Evolutionary conservation across 345 rosid species (phyloP), one percentile per base, ranked within the genome.

Genomic region (Eucalyptus pumila): DNA sequence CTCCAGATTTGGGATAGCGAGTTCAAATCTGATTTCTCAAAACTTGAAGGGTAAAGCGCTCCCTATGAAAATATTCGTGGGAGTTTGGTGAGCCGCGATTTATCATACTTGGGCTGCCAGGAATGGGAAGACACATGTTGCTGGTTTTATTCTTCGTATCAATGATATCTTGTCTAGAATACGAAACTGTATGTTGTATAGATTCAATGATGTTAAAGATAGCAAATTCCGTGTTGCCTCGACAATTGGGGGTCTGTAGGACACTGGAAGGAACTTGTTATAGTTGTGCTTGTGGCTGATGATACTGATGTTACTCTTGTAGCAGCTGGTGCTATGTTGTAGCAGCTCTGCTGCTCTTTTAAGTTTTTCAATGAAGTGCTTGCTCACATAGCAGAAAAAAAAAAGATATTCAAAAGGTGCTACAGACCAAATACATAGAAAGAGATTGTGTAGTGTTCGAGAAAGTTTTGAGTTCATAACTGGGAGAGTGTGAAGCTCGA

Each of bases 401-500:
- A 3, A 23, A 4, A 13, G 76, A 65, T 14, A 65, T 30, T 14
- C 34, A 65, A 7, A n/a, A 65, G 76, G n/a, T n/a, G 19, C 76
- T n/a, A 47, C 54, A 6, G n/a, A 47, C 16, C 27, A 80, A 34
- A 34, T 44, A 50, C 72, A 86, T 26, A 52, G 54, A 42, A 86
- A n/a, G 45, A 52, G 47, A 19, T 52, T 19, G 15, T 49, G 34
- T 4, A 34, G 34, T 32, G 8, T 32, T 27, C 21, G 52, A 37
- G 14, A 17, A 16, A 27, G 26, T 65, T 42, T 86, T 14, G 48
- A 10, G 80, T 85, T 47, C 69, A 89, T 93, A 65, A 97, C 99
- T 69, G 98, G 99, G 49, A 96, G 92, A 15, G 98, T 95, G 23
- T 91, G 92, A 86, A 97, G 87, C 90, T 97, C 97, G 89, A 90